These are phyloP conservation scores for Fistulinella staudtii DNA, from an alignment of 1,284 basidiomycete species.

Conservation along the genomic window DNA sequence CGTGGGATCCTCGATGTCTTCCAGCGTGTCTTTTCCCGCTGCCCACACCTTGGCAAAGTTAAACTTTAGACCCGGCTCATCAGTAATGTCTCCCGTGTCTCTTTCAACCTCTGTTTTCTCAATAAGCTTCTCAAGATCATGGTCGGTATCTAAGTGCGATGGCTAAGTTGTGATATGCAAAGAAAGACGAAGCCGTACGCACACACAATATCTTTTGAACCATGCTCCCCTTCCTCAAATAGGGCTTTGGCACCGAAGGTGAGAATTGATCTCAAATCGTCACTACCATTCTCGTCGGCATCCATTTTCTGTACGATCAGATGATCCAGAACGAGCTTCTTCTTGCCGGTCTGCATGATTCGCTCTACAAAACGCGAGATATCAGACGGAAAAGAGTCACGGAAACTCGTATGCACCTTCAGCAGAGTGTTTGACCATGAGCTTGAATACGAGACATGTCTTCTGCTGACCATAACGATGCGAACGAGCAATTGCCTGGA, in stretches of 20 bases:
- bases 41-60: conserved; percentile 89
- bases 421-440: conserved; percentile 87
- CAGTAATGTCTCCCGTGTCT: conserved; percentile 48
- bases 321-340: conserved; percentile 88
- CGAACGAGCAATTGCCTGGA: conserved; percentile 83
- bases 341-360: conserved; percentile 85
- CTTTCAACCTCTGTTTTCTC: conserved; percentile 77
- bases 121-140: conserved; percentile 79
- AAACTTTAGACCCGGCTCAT: conserved; percentile 54
- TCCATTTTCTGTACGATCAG: conserved; percentile 93
- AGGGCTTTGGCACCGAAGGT: conserved; percentile 80
- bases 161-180: conserved; percentile 61
- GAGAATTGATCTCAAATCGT: conserved; percentile 76
- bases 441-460: conserved; percentile 84
- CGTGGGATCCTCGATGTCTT: conserved; percentile 57
- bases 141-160: conserved; percentile 59
- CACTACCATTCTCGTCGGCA: conserved; percentile 66
- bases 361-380: conserved; percentile 63
- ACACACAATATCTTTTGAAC: conserved; percentile 69
- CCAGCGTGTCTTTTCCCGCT: conserved; percentile 63
- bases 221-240: conserved; percentile 58
- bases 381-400: conserved; percentile 2
- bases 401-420: conserved; percentile 55
- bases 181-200: conserved; percentile 24
- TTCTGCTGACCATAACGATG: conserved; percentile 83